Base-by-base conservation (phyloP, 805 yeast species). In the Hanseniaspora valbyensis region DNA sequence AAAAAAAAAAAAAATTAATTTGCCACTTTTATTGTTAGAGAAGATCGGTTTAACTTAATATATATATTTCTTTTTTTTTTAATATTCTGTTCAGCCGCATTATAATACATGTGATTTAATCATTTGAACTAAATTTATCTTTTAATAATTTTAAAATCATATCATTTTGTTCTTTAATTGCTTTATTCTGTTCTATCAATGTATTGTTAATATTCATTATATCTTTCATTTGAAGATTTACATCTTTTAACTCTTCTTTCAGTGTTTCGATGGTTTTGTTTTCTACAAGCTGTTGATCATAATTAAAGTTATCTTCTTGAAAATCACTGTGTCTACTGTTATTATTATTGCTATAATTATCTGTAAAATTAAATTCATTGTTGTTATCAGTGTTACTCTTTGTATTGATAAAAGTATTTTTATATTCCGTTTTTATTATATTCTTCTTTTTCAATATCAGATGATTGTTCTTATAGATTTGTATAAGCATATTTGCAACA, bases 401-500 rank as follows among this genome's bases (percentile, higher is more conserved):
- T n/a, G n/a, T n/a, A n/a, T n/a, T n/a, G n/a, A n/a, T n/a, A n/a
- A n/a, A n/a, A 26, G 29, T 26, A 26, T 26, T 26, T 26, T 26
- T 26, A 6, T 26, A 6, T 16, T 5, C 22, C 4, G 4, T 34
- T 5, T 18, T 18, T 16, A 7, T 34, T 18, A 18, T 34, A 14
- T 8, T 16, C 5, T 21, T 34, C 12, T 34, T 7, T 21, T 34
- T 34, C 7, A 34, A 34, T 7, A 34, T 16, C 14, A 36, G n/a
- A 1, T 28, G 21, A 5, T 12, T 28, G 16, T 45, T 45, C 30
- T 45, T 45, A 32, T 45, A 45, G 3, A 45, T 24, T 12, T 45
- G 38, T 2, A 45, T 34, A 14, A 45, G 21, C 50, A 45, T 45
- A 8, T 24, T 38, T 16, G 43, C 43, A 5, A 45, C 14, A 29